phyloP scores from a whole-genome alignment of 306 rosid genomes.

The Dalbergia oliveri region DNA sequence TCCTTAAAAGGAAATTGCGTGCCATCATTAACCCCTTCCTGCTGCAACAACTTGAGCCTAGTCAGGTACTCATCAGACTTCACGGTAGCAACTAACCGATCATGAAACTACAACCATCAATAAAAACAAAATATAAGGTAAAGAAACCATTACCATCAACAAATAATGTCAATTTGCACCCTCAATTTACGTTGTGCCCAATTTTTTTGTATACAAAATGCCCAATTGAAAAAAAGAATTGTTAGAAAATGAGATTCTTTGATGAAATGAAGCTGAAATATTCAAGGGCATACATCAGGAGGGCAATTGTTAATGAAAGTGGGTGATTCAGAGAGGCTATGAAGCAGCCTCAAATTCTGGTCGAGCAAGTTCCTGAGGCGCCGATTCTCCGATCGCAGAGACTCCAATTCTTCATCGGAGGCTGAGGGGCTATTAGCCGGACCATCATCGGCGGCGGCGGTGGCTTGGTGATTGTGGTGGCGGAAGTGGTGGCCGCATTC shows the following conservation, averaged over 20 bases:
- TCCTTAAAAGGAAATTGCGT: slow-evolving; percentile 87
- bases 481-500: slow-evolving; percentile 67
- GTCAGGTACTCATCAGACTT: slow-evolving; percentile 77
- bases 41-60: slow-evolving; percentile 67
- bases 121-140: not conserved
- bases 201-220: not conserved
- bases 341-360: slow-evolving; percentile 75
- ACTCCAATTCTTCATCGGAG: slow-evolving; percentile 52
- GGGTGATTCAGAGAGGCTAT: slow-evolving; percentile 75
- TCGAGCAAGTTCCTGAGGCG: slow-evolving; percentile 76
- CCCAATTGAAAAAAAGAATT: not conserved
- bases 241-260: not conserved
- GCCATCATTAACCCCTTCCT: slow-evolving; percentile 55
- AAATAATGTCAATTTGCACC: not conserved
- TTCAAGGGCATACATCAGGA: slow-evolving; percentile 64
- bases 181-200: not conserved
- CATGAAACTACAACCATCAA: slow-evolving; percentile 64
- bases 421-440: slow-evolving; percentile 34
- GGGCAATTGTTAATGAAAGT: slow-evolving; percentile 73
- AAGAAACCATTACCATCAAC: not conserved
- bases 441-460: slow-evolving; percentile 15
- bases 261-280: not conserved
- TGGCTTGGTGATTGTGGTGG: slow-evolving; percentile 35
- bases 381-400: slow-evolving; percentile 78
- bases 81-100: slow-evolving; percentile 71